A percentile compares a stretch with the other conserved stretches of the same genome.
These are phyloP conservation scores for Schizothecium vesticola DNA, from an alignment of 495 filamentous ascomycete genomes.

Conservation along the genomic window DNA sequence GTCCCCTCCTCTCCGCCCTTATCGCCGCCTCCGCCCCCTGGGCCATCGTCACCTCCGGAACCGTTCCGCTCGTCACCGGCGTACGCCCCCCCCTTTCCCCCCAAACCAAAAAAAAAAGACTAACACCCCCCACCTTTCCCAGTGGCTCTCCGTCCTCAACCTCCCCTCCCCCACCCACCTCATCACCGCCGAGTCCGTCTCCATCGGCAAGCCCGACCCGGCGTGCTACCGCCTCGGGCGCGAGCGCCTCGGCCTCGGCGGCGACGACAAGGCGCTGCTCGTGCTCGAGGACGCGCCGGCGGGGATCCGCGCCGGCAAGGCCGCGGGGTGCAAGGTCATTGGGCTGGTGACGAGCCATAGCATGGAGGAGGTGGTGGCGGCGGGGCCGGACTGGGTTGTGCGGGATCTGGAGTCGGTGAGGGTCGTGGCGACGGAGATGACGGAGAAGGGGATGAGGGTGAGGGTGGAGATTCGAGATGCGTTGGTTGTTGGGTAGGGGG, in stretches of 20 bases:
- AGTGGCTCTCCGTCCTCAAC: constrained; percentile 72
- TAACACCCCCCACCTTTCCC: background rate
- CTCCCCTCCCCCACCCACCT: constrained; percentile 69
- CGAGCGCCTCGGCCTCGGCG: constrained; percentile 52
- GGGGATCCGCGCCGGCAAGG: constrained; percentile 84
- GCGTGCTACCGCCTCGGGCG: constrained; percentile 74
- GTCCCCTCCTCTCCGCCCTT: constrained; percentile 40
- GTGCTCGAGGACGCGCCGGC: constrained; percentile 92
- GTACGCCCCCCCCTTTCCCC: constrained; percentile 10
- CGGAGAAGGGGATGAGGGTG: constrained; percentile 39
- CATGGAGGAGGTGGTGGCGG: constrained; percentile 59
- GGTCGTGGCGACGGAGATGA: constrained; percentile 41
- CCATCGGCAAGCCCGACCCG: constrained; percentile 82
- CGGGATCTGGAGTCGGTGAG: constrained; percentile 68
- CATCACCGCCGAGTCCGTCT: constrained; percentile 81
- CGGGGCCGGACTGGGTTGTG: constrained; percentile 85
- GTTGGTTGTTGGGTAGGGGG: constrained; percentile 19
- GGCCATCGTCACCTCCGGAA: constrained; percentile 92
- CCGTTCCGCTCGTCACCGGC: constrained; percentile 70
- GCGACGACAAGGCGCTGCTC: constrained; percentile 45
- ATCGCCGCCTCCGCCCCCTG: constrained; percentile 55
- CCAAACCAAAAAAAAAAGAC: background rate
- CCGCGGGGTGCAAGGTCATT: constrained; percentile 81
- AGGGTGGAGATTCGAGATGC: constrained; percentile 47
- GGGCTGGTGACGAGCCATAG: constrained; percentile 84